phyloP scores from a whole-genome alignment of 2,329 filamentous ascomycete species.

The Penicillium sp. region DNA sequence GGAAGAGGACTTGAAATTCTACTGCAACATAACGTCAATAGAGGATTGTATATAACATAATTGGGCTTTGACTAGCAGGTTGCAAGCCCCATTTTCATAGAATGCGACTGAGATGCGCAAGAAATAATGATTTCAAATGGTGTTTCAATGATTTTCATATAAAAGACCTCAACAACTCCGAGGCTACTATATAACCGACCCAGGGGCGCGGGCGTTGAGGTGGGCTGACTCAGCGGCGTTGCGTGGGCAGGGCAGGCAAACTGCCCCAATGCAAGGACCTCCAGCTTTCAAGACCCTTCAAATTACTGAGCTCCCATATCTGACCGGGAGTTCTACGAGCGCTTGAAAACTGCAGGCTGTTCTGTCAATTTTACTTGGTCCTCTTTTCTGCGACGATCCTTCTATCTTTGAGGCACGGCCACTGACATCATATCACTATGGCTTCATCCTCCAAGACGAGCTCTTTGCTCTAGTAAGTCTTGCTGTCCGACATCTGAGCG shows the following conservation, averaged over 20 bases:
- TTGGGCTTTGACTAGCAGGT: background rate
- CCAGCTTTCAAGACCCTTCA: background rate
- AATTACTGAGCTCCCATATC: background rate
- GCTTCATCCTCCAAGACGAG: slow-evolving; percentile 70
- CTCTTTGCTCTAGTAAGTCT: slow-evolving; percentile 70
- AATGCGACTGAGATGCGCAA: no score
- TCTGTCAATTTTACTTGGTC: background rate
- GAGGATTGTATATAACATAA: background rate
- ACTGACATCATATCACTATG: slow-evolving; percentile 48
- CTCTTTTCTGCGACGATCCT: background rate
- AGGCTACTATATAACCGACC: no score
- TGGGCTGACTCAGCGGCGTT: background rate
- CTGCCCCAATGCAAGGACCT: background rate
- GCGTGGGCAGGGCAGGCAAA: background rate
- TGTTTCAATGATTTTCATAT: no score
- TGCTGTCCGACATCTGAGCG: background rate
- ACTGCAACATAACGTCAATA: background rate
- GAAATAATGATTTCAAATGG: no score
- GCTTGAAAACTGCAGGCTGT: background rate
- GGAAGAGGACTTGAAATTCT: background rate
- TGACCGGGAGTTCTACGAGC: background rate
- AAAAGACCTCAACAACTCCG: no score
- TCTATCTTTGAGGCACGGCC: background rate
- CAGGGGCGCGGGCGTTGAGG: background rate
- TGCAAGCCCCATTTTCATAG: background rate